Conservation (phyloP, 257 asterid genomes). For the Plectranthus barbatus region DNA sequence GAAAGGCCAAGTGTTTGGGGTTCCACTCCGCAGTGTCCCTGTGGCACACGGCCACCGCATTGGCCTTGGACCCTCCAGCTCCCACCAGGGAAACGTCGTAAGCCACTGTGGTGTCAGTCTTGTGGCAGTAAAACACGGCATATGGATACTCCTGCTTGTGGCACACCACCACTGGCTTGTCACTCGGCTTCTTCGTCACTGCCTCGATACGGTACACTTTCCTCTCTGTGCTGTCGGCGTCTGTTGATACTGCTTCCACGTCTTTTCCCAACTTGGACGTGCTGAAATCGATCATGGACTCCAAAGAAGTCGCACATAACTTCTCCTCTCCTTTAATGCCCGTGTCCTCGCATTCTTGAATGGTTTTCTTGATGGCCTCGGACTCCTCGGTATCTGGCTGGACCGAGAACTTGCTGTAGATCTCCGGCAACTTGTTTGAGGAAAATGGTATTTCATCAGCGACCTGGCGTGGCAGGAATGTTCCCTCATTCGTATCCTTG, state of each 20-base stretch:
- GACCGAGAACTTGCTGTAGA: slow-evolving; percentile 34
- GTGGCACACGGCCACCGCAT: slow-evolving; percentile 78
- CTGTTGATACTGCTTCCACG: slow-evolving; percentile 50
- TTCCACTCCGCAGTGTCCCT: slow-evolving; percentile 74
- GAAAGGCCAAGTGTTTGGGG: slow-evolving; percentile 87
- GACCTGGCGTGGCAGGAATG: slow-evolving; percentile 47
- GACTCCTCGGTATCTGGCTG: slow-evolving; percentile 45
- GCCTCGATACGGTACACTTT: slow-evolving; percentile 32
- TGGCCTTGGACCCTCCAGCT: slow-evolving; percentile 50
- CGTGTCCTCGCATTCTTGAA: slow-evolving; percentile 54
- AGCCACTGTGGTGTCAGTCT: slow-evolving; percentile 37
- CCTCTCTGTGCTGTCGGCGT: slow-evolving; percentile 15
- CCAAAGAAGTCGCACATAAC: slow-evolving; percentile 69
- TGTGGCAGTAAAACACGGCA: slow-evolving; percentile 81
- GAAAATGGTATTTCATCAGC: slow-evolving; percentile 72
- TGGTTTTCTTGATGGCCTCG: slow-evolving; percentile 40
- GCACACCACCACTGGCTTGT: slow-evolving; percentile 49
- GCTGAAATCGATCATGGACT: slow-evolving; percentile 78
- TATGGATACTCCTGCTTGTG: slow-evolving; percentile 59
- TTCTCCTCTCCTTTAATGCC: slow-evolving; percentile 52
- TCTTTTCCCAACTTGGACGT: slow-evolving; percentile 49
- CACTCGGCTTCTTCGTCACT: slow-evolving; percentile 26
- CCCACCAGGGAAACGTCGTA: slow-evolving; percentile 50
- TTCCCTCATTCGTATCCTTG: slow-evolving; percentile 14
- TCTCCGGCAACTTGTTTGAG: slow-evolving; percentile 39